Evolutionary conservation across 257 asterid genomes (phyloP), one percentile per base, ranked within the genome.

Genomic region (Petunia secreta): DNA sequence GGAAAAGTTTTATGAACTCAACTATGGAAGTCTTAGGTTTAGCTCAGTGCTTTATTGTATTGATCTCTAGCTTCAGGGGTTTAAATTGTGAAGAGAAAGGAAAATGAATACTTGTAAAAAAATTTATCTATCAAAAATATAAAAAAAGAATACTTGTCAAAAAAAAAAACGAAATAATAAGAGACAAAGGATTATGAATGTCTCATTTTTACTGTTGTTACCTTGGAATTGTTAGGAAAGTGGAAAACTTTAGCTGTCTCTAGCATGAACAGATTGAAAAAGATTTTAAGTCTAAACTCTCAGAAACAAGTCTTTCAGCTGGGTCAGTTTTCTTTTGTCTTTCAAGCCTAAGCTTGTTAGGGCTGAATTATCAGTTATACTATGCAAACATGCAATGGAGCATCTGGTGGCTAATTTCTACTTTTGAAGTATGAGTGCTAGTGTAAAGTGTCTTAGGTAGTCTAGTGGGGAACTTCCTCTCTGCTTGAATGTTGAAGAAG

Each of bases 341-440:
- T 14, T 65, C 5, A 5, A 65, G 74, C 74, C 39, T 65, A 14
- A 65, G 36, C 36, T 65, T 65, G 52, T 14, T 40, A 65, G 40
- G 74, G 74, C 74, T 40, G 36, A 65, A 65, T 65, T 65, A 65
- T 40, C 74, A 40, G 39, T 40, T 65, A 65, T 40, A 40, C 8
- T 14, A 34, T 66, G 52, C 34, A 40, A 64, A 66, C n/a, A 11
- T 16, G 64, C 38, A n/a, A 60, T 60, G 11, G 73, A 65, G 50
- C 50, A 65, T 39, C 36, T 6, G 1, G 53, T 65, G 74, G 37
- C 37, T 3, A 14, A 65, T 65, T 65, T 11, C 40, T 65, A 14
- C 40, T 66, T 40, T 66, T 3, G 14, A 25, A 25, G 25, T 25
- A 25, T 25, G 25, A 25, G 25, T 25, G 25, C 6, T 40, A 14